Base-by-base conservation (phyloP, 1,284 basidiomycete genomes). In the Testicularia cyperi region DNA sequence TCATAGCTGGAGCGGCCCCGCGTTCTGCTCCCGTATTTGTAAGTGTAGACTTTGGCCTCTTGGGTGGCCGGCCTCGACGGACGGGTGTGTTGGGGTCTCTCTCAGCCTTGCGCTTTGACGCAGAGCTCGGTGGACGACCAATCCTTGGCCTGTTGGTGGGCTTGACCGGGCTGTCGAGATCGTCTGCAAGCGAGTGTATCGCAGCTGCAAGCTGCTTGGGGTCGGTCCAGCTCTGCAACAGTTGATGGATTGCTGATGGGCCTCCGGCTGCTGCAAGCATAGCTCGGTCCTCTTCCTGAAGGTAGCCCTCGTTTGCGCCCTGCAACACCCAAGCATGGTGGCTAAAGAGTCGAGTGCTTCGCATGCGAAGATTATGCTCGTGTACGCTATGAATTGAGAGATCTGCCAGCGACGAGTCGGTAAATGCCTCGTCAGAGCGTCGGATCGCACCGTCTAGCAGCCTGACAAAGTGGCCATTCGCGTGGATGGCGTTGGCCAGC, bases 321-420 rank as follows among this genome's bases (percentile, higher is more conserved):
- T 63, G 60, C 13, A 63, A 43, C 3, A 53, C 49, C 60, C 60
- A 63, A 2, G 60, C 53, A 21, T 63, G 60, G 19, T 49, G 45
- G 25, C 60, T 63, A 40, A 45, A 63, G 6, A 53, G 15, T 19
- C 47, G 44, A n/a, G 45, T 45, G 33, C 39, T 48, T 25, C 60
- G 60, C 2, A 57, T 33, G n/a, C 60, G 38, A 0, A 41, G 28
- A 15, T 53, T 47, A 33, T 53, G 54, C 33, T 63, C 60, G 38
- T 63, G 49, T 15, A 63, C 57, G 39, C 36, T 34, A 18, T 45
- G 44, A 14, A 53, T 38, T 9, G 31, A 42, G 6, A 63, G 23
- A 27, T 63, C 60, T 44, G 34, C 44, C 42, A 57, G 32, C 19
- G 48, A 36, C 9, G 60, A 41, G 16, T 57, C 60, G 20, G 44